A percentile compares a stretch with the other conserved stretches of the same genome.
Conservation (phyloP, 192 early-diverging fungal species). For the Backusella tarrabulga region DNA sequence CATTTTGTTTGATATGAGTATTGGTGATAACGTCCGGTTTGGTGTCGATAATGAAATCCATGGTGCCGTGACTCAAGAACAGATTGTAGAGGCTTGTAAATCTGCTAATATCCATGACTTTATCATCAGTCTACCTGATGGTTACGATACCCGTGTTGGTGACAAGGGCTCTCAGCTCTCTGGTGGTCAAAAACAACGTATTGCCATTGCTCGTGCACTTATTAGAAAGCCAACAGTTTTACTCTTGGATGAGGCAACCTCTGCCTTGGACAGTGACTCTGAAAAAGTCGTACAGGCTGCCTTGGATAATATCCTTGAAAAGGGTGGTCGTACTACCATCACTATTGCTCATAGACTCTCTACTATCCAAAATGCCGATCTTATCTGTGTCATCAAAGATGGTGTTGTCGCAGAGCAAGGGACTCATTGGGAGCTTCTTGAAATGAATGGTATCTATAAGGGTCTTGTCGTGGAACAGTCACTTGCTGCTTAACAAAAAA, state of each 20-base stretch:
- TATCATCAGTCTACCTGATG: conserved; percentile 52
- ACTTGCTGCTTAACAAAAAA: conserved; percentile 20
- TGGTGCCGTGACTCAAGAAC: conserved; percentile 41
- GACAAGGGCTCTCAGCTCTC: conserved; percentile 61
- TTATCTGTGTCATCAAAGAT: conserved; percentile 80
- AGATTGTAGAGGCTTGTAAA: conserved; percentile 56
- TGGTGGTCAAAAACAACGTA: conserved; percentile 77
- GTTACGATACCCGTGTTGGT: conserved; percentile 67
- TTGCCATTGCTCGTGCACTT: conserved; percentile 86
- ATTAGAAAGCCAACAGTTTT: conserved; percentile 82
- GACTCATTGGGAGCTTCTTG: conserved; percentile 73
- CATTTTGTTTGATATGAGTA: conserved; percentile 82
- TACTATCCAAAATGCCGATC: conserved; percentile 75
- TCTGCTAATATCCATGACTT: conserved; percentile 67
- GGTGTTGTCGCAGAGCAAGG: conserved; percentile 72
- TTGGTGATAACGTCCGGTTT: conserved; percentile 89
- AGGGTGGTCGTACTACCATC: conserved; percentile 66
- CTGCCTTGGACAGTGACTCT: conserved; percentile 66
- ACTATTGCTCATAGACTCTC: conserved; percentile 77
- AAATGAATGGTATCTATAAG: conserved; percentile 54
- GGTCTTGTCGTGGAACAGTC: conserved; percentile 64
- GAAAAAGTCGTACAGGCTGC: conserved; percentile 71
- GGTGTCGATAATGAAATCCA: conserved; percentile 43
- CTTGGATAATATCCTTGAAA: conserved; percentile 62
- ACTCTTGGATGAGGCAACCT: conserved; percentile 83